phyloP scores from a whole-genome alignment of 306 rosid genomes.

The Lotus japonicus region DNA sequence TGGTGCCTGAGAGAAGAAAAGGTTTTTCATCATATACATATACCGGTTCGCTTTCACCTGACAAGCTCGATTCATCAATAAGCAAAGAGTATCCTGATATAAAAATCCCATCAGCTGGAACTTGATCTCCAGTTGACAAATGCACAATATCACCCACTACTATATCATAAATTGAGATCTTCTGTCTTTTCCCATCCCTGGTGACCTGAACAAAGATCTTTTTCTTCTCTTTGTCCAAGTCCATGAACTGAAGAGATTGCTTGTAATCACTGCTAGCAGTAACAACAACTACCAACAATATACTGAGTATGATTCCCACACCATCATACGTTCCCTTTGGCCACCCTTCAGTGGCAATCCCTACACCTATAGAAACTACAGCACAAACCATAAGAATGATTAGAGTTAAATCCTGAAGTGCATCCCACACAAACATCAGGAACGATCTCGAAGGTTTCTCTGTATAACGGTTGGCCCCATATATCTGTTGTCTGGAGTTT shows the following conservation, averaged over 20 bases:
- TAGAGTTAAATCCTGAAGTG: slow-evolving; percentile 80
- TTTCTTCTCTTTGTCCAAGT: slow-evolving; percentile 81
- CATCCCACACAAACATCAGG: slow-evolving; percentile 82
- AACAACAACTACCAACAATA: slow-evolving; percentile 73
- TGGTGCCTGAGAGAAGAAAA: slow-evolving; percentile 92
- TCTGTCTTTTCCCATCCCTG: slow-evolving; percentile 69
- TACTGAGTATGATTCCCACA: slow-evolving; percentile 73
- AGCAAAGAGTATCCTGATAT: slow-evolving; percentile 66
- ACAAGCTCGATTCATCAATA: slow-evolving; percentile 85
- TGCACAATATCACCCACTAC: slow-evolving; percentile 90
- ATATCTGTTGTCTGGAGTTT: slow-evolving; percentile 57
- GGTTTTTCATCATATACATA: slow-evolving; percentile 48
- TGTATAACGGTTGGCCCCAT: slow-evolving; percentile 64
- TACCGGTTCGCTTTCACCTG: slow-evolving; percentile 95
- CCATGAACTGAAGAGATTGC: slow-evolving; percentile 84
- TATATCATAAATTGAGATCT: slow-evolving; percentile 65
- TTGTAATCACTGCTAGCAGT: slow-evolving; percentile 87
- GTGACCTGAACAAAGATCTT: slow-evolving; percentile 77
- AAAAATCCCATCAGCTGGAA: slow-evolving; percentile 92
- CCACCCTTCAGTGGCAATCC: slow-evolving; percentile 91
- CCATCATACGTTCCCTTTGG: slow-evolving; percentile 91
- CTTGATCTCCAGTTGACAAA: slow-evolving; percentile 84
- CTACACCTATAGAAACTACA: slow-evolving; percentile 69
- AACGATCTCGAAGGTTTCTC: slow-evolving; percentile 71
- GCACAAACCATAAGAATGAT: slow-evolving; percentile 86